These are phyloP conservation scores for Ceratobasidium sp. DNA, from an alignment of 1,284 basidiomycete species.

Conservation along the genomic window DNA sequence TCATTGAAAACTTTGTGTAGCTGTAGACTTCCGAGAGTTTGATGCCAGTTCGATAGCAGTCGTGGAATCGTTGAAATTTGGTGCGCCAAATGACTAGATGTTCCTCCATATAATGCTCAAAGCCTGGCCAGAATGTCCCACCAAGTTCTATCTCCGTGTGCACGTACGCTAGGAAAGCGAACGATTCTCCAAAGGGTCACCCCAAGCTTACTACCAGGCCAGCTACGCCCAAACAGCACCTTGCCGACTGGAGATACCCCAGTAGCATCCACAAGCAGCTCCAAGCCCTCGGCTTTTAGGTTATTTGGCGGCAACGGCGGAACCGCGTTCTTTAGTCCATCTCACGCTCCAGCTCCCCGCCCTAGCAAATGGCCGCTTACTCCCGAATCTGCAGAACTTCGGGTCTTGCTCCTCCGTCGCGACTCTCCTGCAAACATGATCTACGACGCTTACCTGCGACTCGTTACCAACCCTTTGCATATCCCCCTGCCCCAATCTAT, in stretches of 20 bases:
- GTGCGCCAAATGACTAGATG: neutral
- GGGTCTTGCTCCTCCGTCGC: constrained; percentile 14
- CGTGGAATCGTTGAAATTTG: neutral
- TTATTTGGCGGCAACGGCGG: neutral
- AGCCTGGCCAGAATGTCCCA: constrained; percentile 12
- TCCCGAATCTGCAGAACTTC: constrained; percentile 19
- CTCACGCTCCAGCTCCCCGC: neutral
- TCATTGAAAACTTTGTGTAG: too few species aligned
- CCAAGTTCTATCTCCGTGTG: constrained; percentile 18
- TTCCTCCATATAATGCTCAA: neutral
- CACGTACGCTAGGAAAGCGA: constrained; percentile 26
- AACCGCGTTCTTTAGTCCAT: constrained; percentile 16
- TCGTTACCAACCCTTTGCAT: constrained; percentile 17
- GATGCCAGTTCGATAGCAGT: constrained; percentile 5
- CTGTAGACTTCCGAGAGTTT: neutral
- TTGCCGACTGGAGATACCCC: neutral
- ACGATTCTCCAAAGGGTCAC: neutral
- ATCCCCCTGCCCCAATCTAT: constrained; percentile 16
- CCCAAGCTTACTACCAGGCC: neutral
- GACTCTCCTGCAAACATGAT: constrained; percentile 4
- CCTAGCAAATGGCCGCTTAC: constrained; percentile 23
- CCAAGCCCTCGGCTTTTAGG: neutral
- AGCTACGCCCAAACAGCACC: neutral
- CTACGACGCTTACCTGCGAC: constrained; percentile 30
- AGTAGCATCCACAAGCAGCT: constrained; percentile 4